These are phyloP conservation scores for Pezicula rhizophila DNA, from an alignment of 2,329 filamentous ascomycete species.

Conservation along the genomic window DNA sequence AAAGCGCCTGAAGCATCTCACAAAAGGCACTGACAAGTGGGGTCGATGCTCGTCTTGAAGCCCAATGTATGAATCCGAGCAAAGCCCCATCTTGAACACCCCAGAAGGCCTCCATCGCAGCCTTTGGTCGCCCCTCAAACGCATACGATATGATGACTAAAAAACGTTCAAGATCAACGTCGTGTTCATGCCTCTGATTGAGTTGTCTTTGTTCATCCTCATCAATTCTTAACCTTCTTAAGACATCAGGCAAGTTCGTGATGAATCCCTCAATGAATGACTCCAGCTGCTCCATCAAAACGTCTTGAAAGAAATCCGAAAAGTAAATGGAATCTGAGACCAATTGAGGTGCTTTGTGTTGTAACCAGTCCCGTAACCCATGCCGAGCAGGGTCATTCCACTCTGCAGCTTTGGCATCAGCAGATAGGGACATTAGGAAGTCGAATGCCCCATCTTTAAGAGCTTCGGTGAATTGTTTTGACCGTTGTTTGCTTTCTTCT, in stretches of 20 bases:
- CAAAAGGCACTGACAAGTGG: constrained; percentile 96
- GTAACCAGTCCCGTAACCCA: constrained; percentile 74
- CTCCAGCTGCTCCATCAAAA: constrained; percentile 77
- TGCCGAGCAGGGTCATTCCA: constrained; percentile 85
- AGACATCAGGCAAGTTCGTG: constrained; percentile 86
- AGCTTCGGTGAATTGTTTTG: constrained; percentile 67
- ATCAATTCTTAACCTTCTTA: constrained; percentile 77
- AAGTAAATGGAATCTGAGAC: constrained; percentile 63
- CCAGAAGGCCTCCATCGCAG: constrained; percentile 80
- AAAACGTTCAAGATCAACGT: constrained; percentile 79
- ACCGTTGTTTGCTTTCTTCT: constrained; percentile 63
- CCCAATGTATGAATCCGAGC: constrained; percentile 93
- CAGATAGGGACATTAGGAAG: constrained; percentile 78
- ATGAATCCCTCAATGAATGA: constrained; percentile 88
- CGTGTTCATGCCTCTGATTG: constrained; percentile 58
- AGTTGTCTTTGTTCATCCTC: constrained; percentile 81
- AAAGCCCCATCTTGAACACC: constrained; percentile 86
- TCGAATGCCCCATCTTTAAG: constrained; percentile 88
- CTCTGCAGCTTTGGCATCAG: constrained; percentile 72
- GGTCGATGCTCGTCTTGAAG: constrained; percentile 89
- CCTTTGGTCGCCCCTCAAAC: constrained; percentile 79
- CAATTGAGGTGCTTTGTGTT: constrained; percentile 70
- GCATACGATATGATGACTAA: constrained; percentile 87
- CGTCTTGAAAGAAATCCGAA: constrained; percentile 63
- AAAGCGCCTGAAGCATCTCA: constrained; percentile 87